These are phyloP conservation scores for Vigna mungo DNA, from an alignment of 306 rosid species.

Conservation along the genomic window DNA sequence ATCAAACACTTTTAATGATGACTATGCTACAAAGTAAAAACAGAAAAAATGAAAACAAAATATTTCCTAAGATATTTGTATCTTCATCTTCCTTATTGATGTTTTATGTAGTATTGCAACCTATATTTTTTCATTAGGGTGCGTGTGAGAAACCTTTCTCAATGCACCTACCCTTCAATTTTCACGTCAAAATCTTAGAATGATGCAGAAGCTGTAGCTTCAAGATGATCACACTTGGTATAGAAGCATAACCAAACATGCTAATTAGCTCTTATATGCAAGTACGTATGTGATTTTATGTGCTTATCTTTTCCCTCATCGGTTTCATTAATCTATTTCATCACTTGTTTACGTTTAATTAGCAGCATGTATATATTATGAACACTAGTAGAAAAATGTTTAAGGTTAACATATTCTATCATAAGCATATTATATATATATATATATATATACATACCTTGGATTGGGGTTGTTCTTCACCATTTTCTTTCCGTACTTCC, in stretches of 20 bases:
- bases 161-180: background rate
- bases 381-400: background rate
- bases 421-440: too few species aligned
- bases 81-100: background rate
- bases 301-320: background rate
- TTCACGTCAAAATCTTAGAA: background rate
- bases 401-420: background rate
- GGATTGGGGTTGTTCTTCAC: slow-evolving; percentile 95
- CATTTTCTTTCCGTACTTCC: slow-evolving; percentile 96
- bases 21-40: background rate
- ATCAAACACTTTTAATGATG: background rate
- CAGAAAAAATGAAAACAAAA: background rate
- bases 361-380: background rate
- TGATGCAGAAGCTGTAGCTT: background rate
- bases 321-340: background rate
- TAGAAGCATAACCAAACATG: background rate
- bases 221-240: background rate
- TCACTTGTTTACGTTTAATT: background rate
- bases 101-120: background rate
- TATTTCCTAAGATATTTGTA: background rate
- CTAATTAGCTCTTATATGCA: background rate
- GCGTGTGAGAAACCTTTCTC: background rate
- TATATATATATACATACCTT: slow-evolving; percentile 47
- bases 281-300: background rate
- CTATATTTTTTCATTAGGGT: background rate